Evolutionary conservation across 2,329 filamentous ascomycete species (phyloP).

Genomic region (Colletotrichum sp.): DNA sequence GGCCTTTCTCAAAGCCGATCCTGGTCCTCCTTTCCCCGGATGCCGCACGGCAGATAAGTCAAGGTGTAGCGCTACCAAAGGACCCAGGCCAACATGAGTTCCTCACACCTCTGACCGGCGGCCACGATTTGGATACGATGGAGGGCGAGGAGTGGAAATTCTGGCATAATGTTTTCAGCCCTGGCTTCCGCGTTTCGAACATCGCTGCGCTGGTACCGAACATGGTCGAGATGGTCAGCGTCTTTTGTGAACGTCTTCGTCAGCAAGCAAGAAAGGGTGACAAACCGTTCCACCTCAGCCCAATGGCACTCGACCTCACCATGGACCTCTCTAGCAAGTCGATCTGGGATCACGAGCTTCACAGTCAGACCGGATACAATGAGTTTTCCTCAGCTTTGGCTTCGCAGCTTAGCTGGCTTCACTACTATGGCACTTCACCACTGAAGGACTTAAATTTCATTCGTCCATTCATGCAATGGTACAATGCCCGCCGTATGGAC

Average conservation of each 20-base stretch:
- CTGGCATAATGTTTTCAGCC: constrained; percentile 36
- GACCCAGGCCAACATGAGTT: constrained; percentile 23
- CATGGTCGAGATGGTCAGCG: constrained; percentile 38
- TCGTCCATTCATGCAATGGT: not conserved
- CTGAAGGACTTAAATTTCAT: not conserved
- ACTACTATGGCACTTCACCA: not conserved
- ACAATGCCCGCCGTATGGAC: not conserved
- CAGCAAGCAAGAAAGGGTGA: constrained; percentile 27
- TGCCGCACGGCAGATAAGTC: constrained; percentile 16
- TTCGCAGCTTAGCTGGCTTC: not conserved
- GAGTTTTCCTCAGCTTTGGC: not conserved
- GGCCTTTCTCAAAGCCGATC: not conserved
- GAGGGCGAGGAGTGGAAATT: constrained; percentile 30
- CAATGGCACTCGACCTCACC: not conserved
- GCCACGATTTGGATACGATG: constrained; percentile 32
- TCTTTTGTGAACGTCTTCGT: constrained; percentile 28
- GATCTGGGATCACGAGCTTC: not conserved
- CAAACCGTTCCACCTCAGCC: constrained; percentile 23
- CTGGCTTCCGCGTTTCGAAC: constrained; percentile 39
- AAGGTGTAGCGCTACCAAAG: constrained; percentile 24
- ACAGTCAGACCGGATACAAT: not conserved
- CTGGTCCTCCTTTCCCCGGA: not conserved
- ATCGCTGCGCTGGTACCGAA: constrained; percentile 36
- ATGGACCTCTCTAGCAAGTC: not conserved
- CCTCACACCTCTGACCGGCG: constrained; percentile 35